Conservation (phyloP, 352 stramenopile species). For the Globisporangium yorkense region DNA sequence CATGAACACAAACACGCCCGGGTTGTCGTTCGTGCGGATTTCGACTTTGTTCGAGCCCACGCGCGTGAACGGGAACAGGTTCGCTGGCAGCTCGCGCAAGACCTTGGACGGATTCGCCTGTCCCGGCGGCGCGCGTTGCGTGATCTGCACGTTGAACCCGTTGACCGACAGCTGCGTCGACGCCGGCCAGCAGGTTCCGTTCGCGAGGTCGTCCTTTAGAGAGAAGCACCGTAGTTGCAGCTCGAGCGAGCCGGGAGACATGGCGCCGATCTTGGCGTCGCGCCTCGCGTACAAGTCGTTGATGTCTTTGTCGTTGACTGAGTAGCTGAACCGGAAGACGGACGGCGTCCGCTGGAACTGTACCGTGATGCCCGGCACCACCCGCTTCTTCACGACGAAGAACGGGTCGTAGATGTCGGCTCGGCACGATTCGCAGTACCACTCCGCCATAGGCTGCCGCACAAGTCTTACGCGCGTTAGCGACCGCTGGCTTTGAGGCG, state of each 20-base stretch:
- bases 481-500: no score
- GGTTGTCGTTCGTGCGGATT: conserved; percentile 61
- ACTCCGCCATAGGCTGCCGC: conserved; percentile 36
- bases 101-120: conserved; percentile 81
- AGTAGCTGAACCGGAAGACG: conserved; percentile 59
- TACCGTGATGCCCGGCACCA: conserved; percentile 50
- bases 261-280: conserved; percentile 38
- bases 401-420: conserved; percentile 71
- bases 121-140: conserved; percentile 60
- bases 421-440: conserved; percentile 72
- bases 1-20: conserved; percentile 57
- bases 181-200: conserved; percentile 66
- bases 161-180: conserved; percentile 68
- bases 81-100: conserved; percentile 61
- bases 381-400: conserved; percentile 46
- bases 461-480: background rate
- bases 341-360: conserved; percentile 48
- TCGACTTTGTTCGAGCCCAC: conserved; percentile 73
- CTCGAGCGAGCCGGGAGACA: conserved; percentile 58
- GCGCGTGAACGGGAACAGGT: conserved; percentile 65
- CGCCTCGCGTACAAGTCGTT: conserved; percentile 61
- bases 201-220: conserved; percentile 62
- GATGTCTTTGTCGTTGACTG: conserved; percentile 64
- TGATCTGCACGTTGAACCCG: conserved; percentile 59
- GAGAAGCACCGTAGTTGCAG: conserved; percentile 76